Evolutionary conservation across 768 basidiomycete species (phyloP), one percentile per base, ranked within the genome.

Genomic region (Rhodotorula sphaerocarpa): DNA sequence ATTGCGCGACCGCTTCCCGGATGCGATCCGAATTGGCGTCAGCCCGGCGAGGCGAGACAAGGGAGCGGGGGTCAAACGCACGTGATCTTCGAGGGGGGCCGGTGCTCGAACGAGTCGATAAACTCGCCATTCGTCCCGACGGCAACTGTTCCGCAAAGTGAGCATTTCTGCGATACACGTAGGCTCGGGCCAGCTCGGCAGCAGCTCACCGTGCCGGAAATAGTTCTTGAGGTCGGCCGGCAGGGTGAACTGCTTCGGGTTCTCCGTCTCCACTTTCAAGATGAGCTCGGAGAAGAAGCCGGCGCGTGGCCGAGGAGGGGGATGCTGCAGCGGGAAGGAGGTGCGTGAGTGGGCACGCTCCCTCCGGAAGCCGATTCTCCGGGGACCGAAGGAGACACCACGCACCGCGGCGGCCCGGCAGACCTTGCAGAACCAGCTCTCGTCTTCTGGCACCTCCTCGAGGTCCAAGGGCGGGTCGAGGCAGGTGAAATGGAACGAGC

Each of bases 401-500:
- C 70, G 16, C 50, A 65, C 63, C 18, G 41, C 62, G 77, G 63
- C 87, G 78, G n/a, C 85, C 79, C 41, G 80, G 79, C 52, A 84
- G 80, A 12, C 83, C 82, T 76, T 84, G 72, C 78, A 79, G 70
- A 75, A 79, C 78, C 78, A 79, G 48, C 74, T 73, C 36, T 39
- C 36, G 58, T 78, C 76, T 14, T 88, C 87, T 18, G 87, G 86
- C 48, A 95, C 83, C 75, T 95, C 90, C 65, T 86, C 80, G 52
- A 84, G 79, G 65, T 91, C 88, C 79, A 96, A 82, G 27, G 95
- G 95, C 56, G 95, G 95, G 75, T 99, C 87, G 68, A 99, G 81
- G 75, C 95, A 99, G 82, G 87, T 85, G 63, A 97, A 84, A 77
- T 99, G 95, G 75, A 95, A 99, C 11, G 91, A 90, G 67, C 86